Percentiles rank a stretch among this genome's conserved stretches.
Conservation (phyloP, 345 rosid species). For the Eucalyptus pumila region DNA sequence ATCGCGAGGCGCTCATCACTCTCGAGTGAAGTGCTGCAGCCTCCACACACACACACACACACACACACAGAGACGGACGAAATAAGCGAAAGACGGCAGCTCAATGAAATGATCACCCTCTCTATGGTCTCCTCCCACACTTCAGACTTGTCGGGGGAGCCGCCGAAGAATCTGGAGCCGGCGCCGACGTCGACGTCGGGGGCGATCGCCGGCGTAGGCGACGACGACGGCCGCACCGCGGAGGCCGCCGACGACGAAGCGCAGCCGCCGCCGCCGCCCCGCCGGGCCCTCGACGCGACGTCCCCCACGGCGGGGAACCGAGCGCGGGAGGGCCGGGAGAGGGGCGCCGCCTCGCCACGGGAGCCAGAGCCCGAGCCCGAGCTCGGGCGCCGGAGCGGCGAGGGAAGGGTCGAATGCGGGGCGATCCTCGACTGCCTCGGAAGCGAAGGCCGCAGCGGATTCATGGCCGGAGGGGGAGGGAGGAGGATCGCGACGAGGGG, state of each 20-base stretch:
- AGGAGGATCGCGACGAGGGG: not conserved
- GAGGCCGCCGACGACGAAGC: not conserved
- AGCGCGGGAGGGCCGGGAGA: not conserved
- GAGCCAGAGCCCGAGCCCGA: not conserved
- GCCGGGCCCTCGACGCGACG: not conserved
- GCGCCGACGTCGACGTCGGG: not conserved
- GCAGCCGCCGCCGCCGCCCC: not conserved
- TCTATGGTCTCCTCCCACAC: conserved; percentile 44
- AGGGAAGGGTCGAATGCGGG: not conserved
- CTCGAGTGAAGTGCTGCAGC: not conserved
- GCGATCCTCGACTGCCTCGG: not conserved
- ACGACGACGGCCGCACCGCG: not conserved
- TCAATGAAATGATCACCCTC: conserved; percentile 24
- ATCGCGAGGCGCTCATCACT: not conserved
- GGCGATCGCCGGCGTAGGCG: not conserved
- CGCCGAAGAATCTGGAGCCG: not conserved
- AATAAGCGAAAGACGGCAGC: not conserved
- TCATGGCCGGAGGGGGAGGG: not conserved
- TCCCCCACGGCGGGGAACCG: not conserved
- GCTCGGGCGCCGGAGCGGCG: not conserved
- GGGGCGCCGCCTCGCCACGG: not conserved
- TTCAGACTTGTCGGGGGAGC: conserved; percentile 12
- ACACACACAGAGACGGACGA: not conserved
- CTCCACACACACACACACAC: not conserved
- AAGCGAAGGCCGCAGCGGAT: not conserved